These are phyloP conservation scores for Actinomortierella wolfii DNA, from an alignment of 371 early-diverging fungal genomes.

Conservation along the genomic window DNA sequence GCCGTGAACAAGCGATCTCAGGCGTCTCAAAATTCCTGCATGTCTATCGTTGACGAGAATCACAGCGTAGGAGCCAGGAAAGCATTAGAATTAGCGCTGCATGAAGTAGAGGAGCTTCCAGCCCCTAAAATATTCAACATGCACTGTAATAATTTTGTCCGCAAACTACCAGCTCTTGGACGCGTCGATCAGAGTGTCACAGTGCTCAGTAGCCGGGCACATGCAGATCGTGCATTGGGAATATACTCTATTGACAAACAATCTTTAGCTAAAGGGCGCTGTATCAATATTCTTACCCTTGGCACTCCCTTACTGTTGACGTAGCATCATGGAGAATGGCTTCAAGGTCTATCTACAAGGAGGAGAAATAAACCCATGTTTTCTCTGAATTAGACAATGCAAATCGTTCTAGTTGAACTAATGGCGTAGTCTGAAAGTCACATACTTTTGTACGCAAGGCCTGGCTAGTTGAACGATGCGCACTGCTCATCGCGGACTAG, in stretches of 20 bases:
- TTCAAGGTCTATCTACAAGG: slow-evolving; percentile 33
- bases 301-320: neutral
- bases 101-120: neutral
- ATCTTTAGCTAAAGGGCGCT: too few relatives aligned
- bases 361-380: neutral
- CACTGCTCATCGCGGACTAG: slow-evolving; percentile 6
- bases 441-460: slow-evolving; percentile 35
- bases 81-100: neutral
- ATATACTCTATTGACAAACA: too few relatives aligned
- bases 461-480: slow-evolving; percentile 19
- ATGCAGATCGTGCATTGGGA: too few relatives aligned
- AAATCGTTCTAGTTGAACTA: neutral
- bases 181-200: neutral
- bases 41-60: neutral
- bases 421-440: too few relatives aligned
- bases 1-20: slow-evolving; percentile 2
- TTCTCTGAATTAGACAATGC: neutral
- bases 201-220: too few relatives aligned
- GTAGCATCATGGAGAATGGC: slow-evolving; percentile 22
- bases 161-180: slow-evolving; percentile 5
- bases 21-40: slow-evolving; percentile 1
- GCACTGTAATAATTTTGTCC: neutral
- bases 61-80: neutral
- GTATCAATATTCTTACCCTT: too few relatives aligned
- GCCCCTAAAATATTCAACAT: neutral